Evolutionary conservation across 2,329 filamentous ascomycete species (phyloP).

Genomic region (Epichloe glyceriae): DNA sequence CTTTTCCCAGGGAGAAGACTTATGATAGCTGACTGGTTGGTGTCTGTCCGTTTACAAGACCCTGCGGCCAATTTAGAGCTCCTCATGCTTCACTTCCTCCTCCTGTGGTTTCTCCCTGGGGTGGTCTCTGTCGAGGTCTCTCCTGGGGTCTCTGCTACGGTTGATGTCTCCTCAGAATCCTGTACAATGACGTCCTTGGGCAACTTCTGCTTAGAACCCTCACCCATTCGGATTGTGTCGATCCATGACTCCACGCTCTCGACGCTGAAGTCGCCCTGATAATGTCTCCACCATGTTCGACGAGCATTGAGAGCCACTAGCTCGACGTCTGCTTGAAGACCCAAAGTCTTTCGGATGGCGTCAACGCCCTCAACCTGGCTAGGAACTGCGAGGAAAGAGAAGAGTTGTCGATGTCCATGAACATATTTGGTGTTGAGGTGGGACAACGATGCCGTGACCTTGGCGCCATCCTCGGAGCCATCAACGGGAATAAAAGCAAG

Average conservation of each 20-base stretch:
- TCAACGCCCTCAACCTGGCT: conserved; percentile 25
- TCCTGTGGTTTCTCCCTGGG: conserved; percentile 15
- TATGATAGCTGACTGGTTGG: background rate
- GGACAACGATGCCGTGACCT: conserved; percentile 51
- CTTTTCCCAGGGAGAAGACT: background rate
- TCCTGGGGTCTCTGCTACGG: background rate
- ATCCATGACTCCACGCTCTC: conserved; percentile 71
- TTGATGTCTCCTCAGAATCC: conserved; percentile 19
- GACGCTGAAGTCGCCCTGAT: conserved; percentile 46
- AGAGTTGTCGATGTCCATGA: conserved; percentile 52
- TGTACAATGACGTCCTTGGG: conserved; percentile 41
- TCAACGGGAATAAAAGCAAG: conserved; percentile 55
- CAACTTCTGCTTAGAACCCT: conserved; percentile 66
- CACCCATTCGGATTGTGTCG: conserved; percentile 80
- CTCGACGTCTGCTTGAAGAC: conserved; percentile 48
- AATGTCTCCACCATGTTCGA: conserved; percentile 73
- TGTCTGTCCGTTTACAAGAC: background rate
- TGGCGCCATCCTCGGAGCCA: conserved; percentile 36
- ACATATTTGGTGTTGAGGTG: conserved; percentile 66
- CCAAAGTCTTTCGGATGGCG: conserved; percentile 39
- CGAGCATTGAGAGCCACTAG: conserved; percentile 76
- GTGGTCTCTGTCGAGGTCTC: conserved; percentile 11
- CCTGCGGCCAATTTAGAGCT: conserved; percentile 25
- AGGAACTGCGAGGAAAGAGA: conserved; percentile 73
- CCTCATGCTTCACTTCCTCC: conserved; percentile 30